Evolutionary conservation across 768 basidiomycete genomes (phyloP).

Genomic region (Tubosaeta sp.): DNA sequence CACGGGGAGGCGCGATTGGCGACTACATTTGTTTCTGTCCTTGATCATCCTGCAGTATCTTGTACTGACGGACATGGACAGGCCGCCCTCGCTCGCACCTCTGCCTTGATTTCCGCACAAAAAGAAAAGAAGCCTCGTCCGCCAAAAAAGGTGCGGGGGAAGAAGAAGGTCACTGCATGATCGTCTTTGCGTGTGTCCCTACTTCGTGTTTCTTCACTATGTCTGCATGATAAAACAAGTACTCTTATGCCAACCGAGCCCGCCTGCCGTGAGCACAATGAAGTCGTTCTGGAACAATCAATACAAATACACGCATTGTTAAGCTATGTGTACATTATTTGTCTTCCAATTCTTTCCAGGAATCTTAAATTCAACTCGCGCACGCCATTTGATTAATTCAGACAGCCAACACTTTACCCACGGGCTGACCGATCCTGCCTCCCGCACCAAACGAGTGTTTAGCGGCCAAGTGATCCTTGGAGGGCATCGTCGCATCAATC

Average conservation of each 20-base stretch:
- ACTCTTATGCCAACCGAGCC: too few species aligned
- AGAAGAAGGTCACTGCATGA: constrained; percentile 52
- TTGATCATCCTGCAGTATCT: constrained; percentile 45
- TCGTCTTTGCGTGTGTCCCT: constrained; percentile 21
- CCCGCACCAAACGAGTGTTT: constrained; percentile 39
- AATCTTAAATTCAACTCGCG: background rate
- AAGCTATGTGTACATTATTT: constrained; percentile 7
- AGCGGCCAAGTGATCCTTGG: constrained; percentile 35
- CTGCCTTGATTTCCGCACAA: constrained; percentile 66
- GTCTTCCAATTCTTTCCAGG: background rate
- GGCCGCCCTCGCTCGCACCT: constrained; percentile 75
- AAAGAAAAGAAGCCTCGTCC: constrained; percentile 64
- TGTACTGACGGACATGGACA: constrained; percentile 32
- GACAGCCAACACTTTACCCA: constrained; percentile 38
- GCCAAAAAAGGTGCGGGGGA: constrained; percentile 69
- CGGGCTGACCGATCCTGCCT: constrained; percentile 57
- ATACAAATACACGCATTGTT: constrained; percentile 18
- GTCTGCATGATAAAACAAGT: constrained; percentile 19
- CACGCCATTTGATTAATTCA: constrained; percentile 19
- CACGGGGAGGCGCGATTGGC: constrained; percentile 31
- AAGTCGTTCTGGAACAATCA: background rate
- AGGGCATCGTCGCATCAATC: constrained; percentile 45
- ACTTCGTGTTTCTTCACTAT: constrained; percentile 17
- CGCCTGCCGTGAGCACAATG: background rate
- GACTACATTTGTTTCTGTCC: constrained; percentile 18